Conservation (phyloP, 108 stramenopile species). For the Nitzschia putrida region DNA sequence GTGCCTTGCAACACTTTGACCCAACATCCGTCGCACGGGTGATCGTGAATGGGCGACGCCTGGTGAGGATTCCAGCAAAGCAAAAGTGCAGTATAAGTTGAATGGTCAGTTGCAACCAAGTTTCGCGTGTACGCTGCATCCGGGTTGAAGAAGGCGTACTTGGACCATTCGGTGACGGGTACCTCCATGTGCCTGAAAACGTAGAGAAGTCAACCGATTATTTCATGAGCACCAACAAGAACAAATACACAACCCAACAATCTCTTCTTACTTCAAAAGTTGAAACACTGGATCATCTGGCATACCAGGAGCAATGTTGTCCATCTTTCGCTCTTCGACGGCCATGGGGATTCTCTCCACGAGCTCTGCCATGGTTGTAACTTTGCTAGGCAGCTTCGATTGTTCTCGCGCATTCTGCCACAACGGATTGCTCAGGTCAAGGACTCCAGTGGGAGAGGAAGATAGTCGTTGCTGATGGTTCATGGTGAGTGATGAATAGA, state of each 20-base stretch:
- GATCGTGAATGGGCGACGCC: conserved; percentile 79
- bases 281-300: conserved; percentile 26
- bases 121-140: conserved; percentile 80
- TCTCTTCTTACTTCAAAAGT: conserved; percentile 28
- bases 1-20: conserved; percentile 65
- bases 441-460: too few relatives aligned
- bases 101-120: conserved; percentile 77
- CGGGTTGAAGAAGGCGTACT: conserved; percentile 52
- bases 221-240: not conserved
- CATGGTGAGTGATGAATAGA: too few relatives aligned
- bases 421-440: too few relatives aligned
- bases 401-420: too few relatives aligned
- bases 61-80: conserved; percentile 89
- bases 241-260: not conserved
- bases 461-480: too few relatives aligned
- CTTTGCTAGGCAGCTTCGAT: not conserved
- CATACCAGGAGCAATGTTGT: conserved; percentile 21
- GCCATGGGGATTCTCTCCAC: not conserved
- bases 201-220: not conserved
- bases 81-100: conserved; percentile 81
- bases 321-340: conserved; percentile 11
- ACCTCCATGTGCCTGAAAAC: conserved; percentile 42
- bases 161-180: conserved; percentile 39
- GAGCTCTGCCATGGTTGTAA: not conserved
- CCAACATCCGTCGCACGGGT: conserved; percentile 91